Evolutionary conservation across 164 flowering plant species (phyloP).

Genomic region (Annona cherimola): DNA sequence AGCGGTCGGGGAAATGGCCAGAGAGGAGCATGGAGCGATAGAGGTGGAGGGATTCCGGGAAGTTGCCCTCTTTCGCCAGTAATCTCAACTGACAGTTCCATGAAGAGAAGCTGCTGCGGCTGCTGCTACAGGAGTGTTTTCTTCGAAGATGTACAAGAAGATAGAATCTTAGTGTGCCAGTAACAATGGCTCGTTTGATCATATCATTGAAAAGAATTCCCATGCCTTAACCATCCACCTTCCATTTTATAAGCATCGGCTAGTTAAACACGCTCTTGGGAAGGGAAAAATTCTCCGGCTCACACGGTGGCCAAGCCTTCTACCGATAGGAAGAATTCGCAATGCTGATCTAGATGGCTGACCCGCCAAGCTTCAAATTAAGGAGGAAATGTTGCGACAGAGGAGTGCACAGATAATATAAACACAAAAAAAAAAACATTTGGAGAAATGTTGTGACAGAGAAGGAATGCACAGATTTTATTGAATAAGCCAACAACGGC

Average conservation of each 20-base stretch:
- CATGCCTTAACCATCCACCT: neutral
- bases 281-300: too few relatives aligned
- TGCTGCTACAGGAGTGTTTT: neutral
- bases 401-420: too few relatives aligned
- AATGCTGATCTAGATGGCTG: too few relatives aligned
- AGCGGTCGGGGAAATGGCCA: conserved; percentile 58
- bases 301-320: too few relatives aligned
- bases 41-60: conserved; percentile 47
- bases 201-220: conserved; percentile 7
- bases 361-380: too few relatives aligned
- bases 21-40: conserved; percentile 68
- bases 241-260: neutral
- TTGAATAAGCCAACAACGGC: too few relatives aligned
- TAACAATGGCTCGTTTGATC: conserved; percentile 7
- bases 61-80: conserved; percentile 44
- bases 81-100: conserved; percentile 68
- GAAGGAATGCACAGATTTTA: too few relatives aligned
- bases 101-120: conserved; percentile 10
- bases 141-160: neutral
- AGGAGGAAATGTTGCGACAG: too few relatives aligned
- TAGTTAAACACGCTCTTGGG: too few relatives aligned
- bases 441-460: too few relatives aligned
- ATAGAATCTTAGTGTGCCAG: conserved; percentile 1
- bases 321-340: too few relatives aligned
- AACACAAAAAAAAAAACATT: too few relatives aligned